Evolutionary conservation across 2,329 filamentous ascomycete species (phyloP).

Genomic region (Lachnellula cervina): DNA sequence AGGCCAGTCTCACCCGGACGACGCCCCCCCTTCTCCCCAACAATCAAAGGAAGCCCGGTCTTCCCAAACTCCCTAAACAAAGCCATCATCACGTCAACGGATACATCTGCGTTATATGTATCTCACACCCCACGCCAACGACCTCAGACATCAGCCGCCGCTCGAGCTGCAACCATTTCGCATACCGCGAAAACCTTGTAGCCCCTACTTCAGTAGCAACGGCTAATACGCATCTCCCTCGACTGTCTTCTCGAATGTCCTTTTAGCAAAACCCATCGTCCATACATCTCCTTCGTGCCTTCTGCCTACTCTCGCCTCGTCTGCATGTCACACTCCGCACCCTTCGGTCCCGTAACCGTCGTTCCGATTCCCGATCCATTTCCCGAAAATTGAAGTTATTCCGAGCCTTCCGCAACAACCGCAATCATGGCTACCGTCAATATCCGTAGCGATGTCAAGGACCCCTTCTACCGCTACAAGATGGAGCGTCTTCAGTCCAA

Average conservation of each 20-base stretch:
- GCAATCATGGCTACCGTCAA: conserved; percentile 95
- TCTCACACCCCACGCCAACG: conserved; percentile 59
- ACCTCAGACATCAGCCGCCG: conserved; percentile 90
- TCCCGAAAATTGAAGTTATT: conserved; percentile 13
- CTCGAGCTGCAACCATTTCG: conserved; percentile 96
- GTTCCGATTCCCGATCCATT: conserved; percentile 14
- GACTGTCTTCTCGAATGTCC: conserved; percentile 27
- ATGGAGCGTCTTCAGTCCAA: conserved; percentile 99
- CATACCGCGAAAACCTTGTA: conserved; percentile 91
- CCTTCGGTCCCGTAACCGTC: conserved; percentile 23
- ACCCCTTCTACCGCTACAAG: conserved; percentile 99
- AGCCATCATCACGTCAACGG: conserved; percentile 29
- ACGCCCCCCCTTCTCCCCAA: neutral
- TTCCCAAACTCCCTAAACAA: conserved; percentile 24
- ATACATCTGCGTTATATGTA: conserved; percentile 37
- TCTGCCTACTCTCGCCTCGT: conserved; percentile 32
- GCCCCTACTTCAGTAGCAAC: conserved; percentile 83
- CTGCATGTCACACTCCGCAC: conserved; percentile 39
- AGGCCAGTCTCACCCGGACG: conserved; percentile 1
- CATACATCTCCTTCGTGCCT: conserved; percentile 45
- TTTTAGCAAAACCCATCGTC: conserved; percentile 39
- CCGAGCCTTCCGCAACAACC: conserved; percentile 26
- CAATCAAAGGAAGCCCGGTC: conserved; percentile 17
- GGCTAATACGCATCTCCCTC: conserved; percentile 58
- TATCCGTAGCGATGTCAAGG: conserved; percentile 95